Base-by-base conservation (phyloP, 805 yeast genomes). In the Tanozyma kutaoensis region DNA sequence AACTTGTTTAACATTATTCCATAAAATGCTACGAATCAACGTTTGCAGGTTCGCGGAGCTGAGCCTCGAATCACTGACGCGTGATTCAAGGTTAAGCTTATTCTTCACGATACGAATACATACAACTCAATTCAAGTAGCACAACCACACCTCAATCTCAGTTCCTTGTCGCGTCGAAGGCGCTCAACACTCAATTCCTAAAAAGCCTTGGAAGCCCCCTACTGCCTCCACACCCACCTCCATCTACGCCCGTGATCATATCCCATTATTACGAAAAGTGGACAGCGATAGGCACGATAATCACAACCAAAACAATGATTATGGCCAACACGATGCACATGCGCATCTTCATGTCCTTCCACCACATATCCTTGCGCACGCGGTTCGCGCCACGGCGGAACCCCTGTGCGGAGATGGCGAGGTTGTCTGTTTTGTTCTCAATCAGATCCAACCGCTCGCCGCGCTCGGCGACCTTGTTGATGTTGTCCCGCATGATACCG, bases 311-410 rank as follows among this genome's bases (percentile, higher is more conserved):
- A 28, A 86, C 72, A 46, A 88, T 73, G 28, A 91, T 58, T 15
- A 76, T 75, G 16, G 77, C 79, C 25, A 77, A 72, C 33, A 86
- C 76, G 31, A 81, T 58, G 55, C 97, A 88, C 64, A 86, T 61
- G 55, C 93, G 77, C 88, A 91, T 79, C 63, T 91, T 91, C 72
- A 91, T 69, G 52, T 88, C 95, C 56, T 91, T 88, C 80, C 93
- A 81, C 97, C 97, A 88, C 96, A 88, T 88, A 49, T 86, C 93
- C 55, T 86, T 88, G 58, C 98, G 80, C 25, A 88, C 96, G 43
- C 93, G 76, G 59, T 88, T 88, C 33, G 98, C 97, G 22, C 95
- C 93, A 50, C 94, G 72, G 51, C 93, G 82, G 63, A 91, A 88
- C 20, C 94, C 91, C 42, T 82, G 88, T 8, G 98, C 97, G 25